phyloP scores from a whole-genome alignment of 1,139 yeast genomes.

The Magnusiomyces suaveolens region DNA sequence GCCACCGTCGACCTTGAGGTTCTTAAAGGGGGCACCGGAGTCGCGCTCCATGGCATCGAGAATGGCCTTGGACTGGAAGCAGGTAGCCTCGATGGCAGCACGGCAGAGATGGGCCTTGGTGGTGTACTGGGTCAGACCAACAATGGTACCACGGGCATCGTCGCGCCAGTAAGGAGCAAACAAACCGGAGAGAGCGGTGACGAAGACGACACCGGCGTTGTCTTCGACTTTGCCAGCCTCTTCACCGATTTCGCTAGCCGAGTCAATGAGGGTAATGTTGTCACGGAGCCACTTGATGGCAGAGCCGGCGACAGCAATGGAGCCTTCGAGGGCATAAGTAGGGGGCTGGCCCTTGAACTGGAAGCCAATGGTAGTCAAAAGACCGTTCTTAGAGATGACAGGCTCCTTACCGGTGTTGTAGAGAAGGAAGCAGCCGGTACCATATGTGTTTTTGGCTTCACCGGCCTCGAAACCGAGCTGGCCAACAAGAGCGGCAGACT shows the following conservation, averaged over 20 bases:
- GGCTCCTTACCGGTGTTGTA: slow-evolving; percentile 69
- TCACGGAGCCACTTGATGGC: slow-evolving; percentile 93
- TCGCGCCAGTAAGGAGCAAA: slow-evolving; percentile 97
- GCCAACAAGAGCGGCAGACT: slow-evolving; percentile 87
- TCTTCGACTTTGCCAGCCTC: slow-evolving; percentile 72
- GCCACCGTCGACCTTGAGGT: slow-evolving; percentile 79
- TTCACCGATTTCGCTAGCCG: slow-evolving; percentile 84
- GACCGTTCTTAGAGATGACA: slow-evolving; percentile 60
- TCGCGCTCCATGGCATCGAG: slow-evolving; percentile 84
- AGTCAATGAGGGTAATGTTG: slow-evolving; percentile 70
- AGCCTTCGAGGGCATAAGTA: slow-evolving; percentile 86
- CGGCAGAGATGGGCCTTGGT: slow-evolving; percentile 81
- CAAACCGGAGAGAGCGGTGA: slow-evolving; percentile 89
- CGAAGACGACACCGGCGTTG: slow-evolving; percentile 88
- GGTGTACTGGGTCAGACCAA: slow-evolving; percentile 87
- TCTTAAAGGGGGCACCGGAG: slow-evolving; percentile 48
- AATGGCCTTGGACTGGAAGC: slow-evolving; percentile 88
- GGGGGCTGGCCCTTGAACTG: slow-evolving; percentile 76
- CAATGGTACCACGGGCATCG: slow-evolving; percentile 83
- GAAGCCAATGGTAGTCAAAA: slow-evolving; percentile 80
- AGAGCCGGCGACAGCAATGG: slow-evolving; percentile 93
- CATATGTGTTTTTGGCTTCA: slow-evolving; percentile 92
- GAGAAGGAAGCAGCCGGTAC: slow-evolving; percentile 88
- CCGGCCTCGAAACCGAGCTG: slow-evolving; percentile 80
- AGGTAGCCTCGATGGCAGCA: slow-evolving; percentile 91